Evolutionary conservation across 2,329 filamentous ascomycete species (phyloP), one percentile per base, ranked within the genome.

Genomic region (Colletotrichum sp.): DNA sequence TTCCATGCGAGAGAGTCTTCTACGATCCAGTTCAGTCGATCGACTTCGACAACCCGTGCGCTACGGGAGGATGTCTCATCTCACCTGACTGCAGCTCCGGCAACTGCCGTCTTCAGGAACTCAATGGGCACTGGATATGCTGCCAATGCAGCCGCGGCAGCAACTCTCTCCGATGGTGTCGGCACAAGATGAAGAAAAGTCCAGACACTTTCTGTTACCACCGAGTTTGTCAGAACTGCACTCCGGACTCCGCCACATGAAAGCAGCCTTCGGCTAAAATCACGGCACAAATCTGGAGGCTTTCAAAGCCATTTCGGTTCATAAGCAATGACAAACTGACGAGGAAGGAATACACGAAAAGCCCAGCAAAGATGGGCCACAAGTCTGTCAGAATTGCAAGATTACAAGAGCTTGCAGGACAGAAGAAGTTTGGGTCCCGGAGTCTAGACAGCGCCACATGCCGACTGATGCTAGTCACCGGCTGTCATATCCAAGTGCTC

Each of bases 201-300:
- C 87, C 88, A 12, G 86, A 90, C 77, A 88, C 87, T 2, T 87
- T 90, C 60, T 91, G 89, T 80, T 89, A 89, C 77, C 89, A 91
- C 75, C 81, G 82, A n/a, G 85, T 89, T 67, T 91, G 89, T 79
- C 80, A 83, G 52, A 79, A 78, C 5, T 90, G 89, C 76, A 82
- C 81, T 60, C 76, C 84, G 13, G 86, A 89, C 73, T 28, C 39
- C 24, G 30, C 26, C 49, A 59, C 59, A 30, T 71, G 57, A 75
- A 13, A 13, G 4, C 34, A 26, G 26, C n/a, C 15, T n/a, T 55
- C 60, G 12, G 24, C 16, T n/a, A 32, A n/a, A 30, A 67, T n/a
- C 34, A 16, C 9, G 26, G 18, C 28, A 55, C 7, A 39, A 5
- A 18, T 26, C 15, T 7, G 16, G 30, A 21, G 6, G 7, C 44